A percentile compares a stretch with the other conserved stretches of the same genome.
Evolutionary conservation across 495 filamentous ascomycete genomes (phyloP).

Genomic region (Neurospora discreta): DNA sequence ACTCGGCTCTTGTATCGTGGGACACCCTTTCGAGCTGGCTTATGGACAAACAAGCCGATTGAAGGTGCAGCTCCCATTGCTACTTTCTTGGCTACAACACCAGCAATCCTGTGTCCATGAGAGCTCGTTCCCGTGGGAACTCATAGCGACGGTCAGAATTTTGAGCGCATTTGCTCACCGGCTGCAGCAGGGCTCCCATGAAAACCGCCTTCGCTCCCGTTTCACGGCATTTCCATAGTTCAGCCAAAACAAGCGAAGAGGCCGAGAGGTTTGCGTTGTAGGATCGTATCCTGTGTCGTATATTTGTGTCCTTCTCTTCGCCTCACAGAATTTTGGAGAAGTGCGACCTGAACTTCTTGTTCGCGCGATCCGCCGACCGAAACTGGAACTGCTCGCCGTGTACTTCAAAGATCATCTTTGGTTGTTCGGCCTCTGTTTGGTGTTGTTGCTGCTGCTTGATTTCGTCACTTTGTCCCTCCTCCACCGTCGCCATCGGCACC

Average conservation of each 20-base stretch:
- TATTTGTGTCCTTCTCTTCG: not conserved
- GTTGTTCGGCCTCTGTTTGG: constrained; percentile 14
- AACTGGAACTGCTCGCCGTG: constrained; percentile 80
- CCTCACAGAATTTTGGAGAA: constrained; percentile 56
- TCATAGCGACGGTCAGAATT: not conserved
- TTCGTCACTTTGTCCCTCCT: not conserved
- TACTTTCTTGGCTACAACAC: not conserved
- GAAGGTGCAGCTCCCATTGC: not conserved
- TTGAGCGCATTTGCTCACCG: not conserved
- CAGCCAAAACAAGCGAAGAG: not conserved
- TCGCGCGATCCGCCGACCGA: constrained; percentile 71
- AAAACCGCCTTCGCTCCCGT: not conserved
- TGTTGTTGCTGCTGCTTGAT: not conserved
- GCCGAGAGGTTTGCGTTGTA: not conserved
- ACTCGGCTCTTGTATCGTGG: not conserved
- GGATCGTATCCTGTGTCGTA: not conserved
- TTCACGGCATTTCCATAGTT: not conserved
- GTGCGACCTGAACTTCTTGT: constrained; percentile 79
- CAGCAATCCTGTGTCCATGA: not conserved
- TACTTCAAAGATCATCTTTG: constrained; percentile 66
- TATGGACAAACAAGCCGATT: not conserved
- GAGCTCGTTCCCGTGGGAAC: not conserved
- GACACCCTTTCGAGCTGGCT: not conserved
- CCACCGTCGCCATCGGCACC: constrained; percentile 8
- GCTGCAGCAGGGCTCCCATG: not conserved